phyloP scores from a whole-genome alignment of 1,284 basidiomycete species.

The Mixia osmundae region DNA sequence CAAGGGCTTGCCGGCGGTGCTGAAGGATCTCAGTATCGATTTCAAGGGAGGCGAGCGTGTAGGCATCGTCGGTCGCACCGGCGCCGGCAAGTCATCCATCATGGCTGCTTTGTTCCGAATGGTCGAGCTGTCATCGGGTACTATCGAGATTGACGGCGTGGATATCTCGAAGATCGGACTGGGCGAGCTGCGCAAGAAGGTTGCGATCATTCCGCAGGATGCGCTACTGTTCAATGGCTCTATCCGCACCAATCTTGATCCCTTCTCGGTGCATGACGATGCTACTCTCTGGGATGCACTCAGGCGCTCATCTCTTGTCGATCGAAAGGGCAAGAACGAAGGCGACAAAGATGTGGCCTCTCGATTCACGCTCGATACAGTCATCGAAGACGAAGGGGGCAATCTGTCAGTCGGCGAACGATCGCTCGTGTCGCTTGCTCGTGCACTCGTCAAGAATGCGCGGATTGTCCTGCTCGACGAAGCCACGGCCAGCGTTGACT shows the following conservation, averaged over 20 bases:
- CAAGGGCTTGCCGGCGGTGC: slow-evolving; percentile 25
- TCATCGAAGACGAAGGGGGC: slow-evolving; percentile 60
- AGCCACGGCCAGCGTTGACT: slow-evolving; percentile 46
- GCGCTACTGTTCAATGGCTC: slow-evolving; percentile 37
- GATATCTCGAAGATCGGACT: slow-evolving; percentile 31
- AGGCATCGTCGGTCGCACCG: slow-evolving; percentile 19
- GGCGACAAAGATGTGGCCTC: slow-evolving; percentile 5
- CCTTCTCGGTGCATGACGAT: slow-evolving; percentile 37
- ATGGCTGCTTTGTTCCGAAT: slow-evolving; percentile 37
- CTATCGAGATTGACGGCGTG: slow-evolving; percentile 20
- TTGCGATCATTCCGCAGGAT: slow-evolving; percentile 64
- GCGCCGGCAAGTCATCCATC: slow-evolving; percentile 44
- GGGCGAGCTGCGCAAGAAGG: slow-evolving; percentile 23
- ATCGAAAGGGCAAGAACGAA: slow-evolving; percentile 6
- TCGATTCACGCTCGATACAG: slow-evolving; percentile 51
- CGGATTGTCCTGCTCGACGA: slow-evolving; percentile 56
- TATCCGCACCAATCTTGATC: slow-evolving; percentile 42
- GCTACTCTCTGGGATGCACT: slow-evolving; percentile 18
- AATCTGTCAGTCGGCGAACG: slow-evolving; percentile 46
- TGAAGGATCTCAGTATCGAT: slow-evolving; percentile 34
- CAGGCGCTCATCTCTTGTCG: slow-evolving; percentile 17
- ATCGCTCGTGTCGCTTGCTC: slow-evolving; percentile 52
- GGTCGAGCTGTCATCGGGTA: slow-evolving; percentile 15
- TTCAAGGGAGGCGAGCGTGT: slow-evolving; percentile 30
- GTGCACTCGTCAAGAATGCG: slow-evolving; percentile 53